A percentile compares a stretch with the other conserved stretches of the same genome.
Conservation (phyloP, 1,284 basidiomycete genomes). For the Cryptococcus jaspeensis region DNA sequence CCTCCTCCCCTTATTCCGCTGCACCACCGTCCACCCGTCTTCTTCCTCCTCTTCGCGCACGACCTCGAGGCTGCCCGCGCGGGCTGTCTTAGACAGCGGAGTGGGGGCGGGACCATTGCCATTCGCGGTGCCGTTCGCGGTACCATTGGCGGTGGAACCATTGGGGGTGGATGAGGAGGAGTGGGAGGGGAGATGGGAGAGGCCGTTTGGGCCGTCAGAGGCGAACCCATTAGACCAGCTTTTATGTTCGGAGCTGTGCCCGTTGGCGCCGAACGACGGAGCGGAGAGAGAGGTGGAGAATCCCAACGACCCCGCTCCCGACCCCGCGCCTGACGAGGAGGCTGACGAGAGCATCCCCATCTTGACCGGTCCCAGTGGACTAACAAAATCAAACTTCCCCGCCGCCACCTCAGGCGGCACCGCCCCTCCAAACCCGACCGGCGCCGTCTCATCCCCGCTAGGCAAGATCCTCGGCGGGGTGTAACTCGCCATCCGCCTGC, state of each 20-base stretch:
- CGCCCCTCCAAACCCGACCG: constrained; percentile 1
- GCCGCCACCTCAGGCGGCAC: constrained; percentile 25
- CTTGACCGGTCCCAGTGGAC: constrained; percentile 35
- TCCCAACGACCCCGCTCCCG: too few relatives aligned
- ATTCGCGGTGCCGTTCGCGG: neutral
- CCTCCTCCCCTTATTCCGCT: constrained; percentile 8
- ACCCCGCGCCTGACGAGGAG: neutral
- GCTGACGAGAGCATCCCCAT: constrained; percentile 14
- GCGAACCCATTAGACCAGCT: too few relatives aligned
- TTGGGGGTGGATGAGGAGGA: neutral
- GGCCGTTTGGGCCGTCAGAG: too few relatives aligned
- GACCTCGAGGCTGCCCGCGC: constrained; percentile 23
- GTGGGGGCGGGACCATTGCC: neutral
- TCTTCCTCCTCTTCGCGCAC: constrained; percentile 27
- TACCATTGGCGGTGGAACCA: neutral
- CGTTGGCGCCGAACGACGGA: too few relatives aligned
- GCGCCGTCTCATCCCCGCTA: constrained; percentile 44
- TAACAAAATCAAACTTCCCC: constrained; percentile 44
- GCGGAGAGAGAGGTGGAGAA: too few relatives aligned
- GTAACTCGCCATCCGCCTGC: constrained; percentile 29
- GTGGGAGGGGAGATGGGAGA: too few relatives aligned
- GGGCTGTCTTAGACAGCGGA: constrained; percentile 7
- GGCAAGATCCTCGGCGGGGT: constrained; percentile 43
- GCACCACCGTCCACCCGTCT: constrained; percentile 30
- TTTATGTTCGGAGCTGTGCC: too few relatives aligned